Base-by-base conservation (phyloP, 148 eudicot genomes). In the Simmondsia chinensis region DNA sequence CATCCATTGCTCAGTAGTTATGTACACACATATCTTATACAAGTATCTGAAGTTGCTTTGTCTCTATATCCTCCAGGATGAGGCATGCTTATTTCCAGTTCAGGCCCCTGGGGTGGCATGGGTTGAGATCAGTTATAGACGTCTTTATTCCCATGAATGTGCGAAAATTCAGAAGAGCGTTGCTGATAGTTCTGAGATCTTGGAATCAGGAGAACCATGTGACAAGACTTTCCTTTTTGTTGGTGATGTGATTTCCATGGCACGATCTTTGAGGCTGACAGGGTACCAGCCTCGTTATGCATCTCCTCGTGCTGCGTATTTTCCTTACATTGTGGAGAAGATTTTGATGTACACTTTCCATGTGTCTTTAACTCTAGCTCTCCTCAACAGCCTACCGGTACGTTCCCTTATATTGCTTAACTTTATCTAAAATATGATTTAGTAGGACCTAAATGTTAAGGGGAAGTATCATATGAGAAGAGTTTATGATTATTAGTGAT, bases 321-420 rank as follows among this genome's bases (percentile, higher is more conserved):
- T 89, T 46, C 93, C 97, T 3, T 45, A 56, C 69, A 26, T 69
- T 23, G 29, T 79, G 57, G 97, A 89, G 57, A 85, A 70, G 63
- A 51, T 81, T 36, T 57, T 70, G 32, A 63, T 60, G 32, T 71
- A 73, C 65, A 59, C 78, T 21, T 81, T 78, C 61, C 80, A 76
- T 18, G 80, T 89, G 51, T 89, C 97, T 31, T 25, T 84, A 28
- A 70, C 76, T 18, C 65, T 89, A 16, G 97, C 88, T 55, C 79
- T 89, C 46, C 82, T 82, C 45, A 89, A 89, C 69, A 78, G 95
- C 71, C 71, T 89, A 25, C 97, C 97, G 63, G 97, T 89, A 73
- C 10, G 83, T 72, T 32, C 52, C 33, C 38, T 20, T 19, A 9
- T 27, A 24, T 17, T 20, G 4, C 37, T 9, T 48, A 31, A 24